Evolutionary conservation across 805 yeast species (phyloP), one percentile per base, ranked within the genome.

Genomic region (Teunomyces panamensis): DNA sequence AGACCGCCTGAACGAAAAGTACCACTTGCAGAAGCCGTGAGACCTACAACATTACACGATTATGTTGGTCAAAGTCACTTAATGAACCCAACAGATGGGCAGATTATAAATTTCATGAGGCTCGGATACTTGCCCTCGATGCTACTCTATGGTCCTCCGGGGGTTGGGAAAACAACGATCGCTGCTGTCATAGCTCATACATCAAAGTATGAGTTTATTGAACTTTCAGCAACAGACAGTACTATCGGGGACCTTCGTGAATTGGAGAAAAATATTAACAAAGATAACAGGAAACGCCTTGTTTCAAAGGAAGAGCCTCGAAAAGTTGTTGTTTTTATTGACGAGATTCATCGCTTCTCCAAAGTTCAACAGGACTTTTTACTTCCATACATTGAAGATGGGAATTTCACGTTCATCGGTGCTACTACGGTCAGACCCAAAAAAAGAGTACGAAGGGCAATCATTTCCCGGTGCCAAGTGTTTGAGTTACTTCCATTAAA

Each of bases 91-190:
- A 41, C 51, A 9, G 71, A 74, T 6, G 96, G 97, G 0, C 71
- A 84, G 2, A 67, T 92, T 2, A 68, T 81, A 26, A 83, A 83
- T 39, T 87, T 87, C 50, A 73, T 91, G 1, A 74, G 77, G 32
- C 67, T 77, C 65, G 80, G 85, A n/a, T 71, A 74, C 42, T 71
- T 87, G 6, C 97, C 97, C 1, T 89, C 97, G 0, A 76, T 94
- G 81, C 81, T 94, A 1, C 68, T 94, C 4, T 87, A 94, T 87
- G 99, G 99, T 0, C 96, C 96, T 0, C 96, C 97, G 1, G 99
- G 99, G 0, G 91, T 89, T 2, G 92, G 94, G 74, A 94, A 94
- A 61, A 94, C 99, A 0, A 85, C 97, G 0, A 62, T 94, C 26
- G 94, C 96, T 0, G 55, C 77, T 35, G 77, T 85, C 30, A 66